phyloP scores from a whole-genome alignment of 2,329 filamentous ascomycete genomes.

The Alternaria sp. region DNA sequence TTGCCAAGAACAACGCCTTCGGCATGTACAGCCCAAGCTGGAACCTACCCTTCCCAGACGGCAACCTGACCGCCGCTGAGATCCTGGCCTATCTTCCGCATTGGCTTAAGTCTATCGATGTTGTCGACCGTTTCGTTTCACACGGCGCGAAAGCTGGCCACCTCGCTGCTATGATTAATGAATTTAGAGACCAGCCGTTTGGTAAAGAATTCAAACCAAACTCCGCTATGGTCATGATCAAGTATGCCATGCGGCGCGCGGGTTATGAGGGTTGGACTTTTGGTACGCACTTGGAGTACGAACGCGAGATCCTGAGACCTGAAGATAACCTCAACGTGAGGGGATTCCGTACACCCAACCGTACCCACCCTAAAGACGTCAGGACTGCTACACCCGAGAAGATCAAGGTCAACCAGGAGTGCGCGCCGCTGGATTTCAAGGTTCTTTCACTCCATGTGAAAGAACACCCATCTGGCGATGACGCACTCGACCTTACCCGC shows the following conservation, averaged over 20 bases:
- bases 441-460: slow-evolving; percentile 35
- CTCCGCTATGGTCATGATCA: slow-evolving; percentile 33
- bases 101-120: slow-evolving; percentile 37
- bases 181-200: slow-evolving; percentile 19
- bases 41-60: slow-evolving; percentile 35
- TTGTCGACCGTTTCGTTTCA: slow-evolving; percentile 34
- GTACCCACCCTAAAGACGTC: slow-evolving; percentile 24
- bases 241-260: slow-evolving; percentile 32
- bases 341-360: slow-evolving; percentile 31
- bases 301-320: slow-evolving; percentile 10
- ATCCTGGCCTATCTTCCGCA: slow-evolving; percentile 38
- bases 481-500: slow-evolving; percentile 43
- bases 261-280: slow-evolving; percentile 27
- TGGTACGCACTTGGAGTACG: slow-evolving; percentile 16
- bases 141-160: slow-evolving; percentile 28
- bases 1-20: slow-evolving; percentile 35
- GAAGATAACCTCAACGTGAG: slow-evolving; percentile 28
- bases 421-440: slow-evolving; percentile 31
- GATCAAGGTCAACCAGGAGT: slow-evolving; percentile 17
- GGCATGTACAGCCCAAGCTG: slow-evolving; percentile 30
- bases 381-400: slow-evolving; percentile 7
- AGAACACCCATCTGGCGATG: slow-evolving; percentile 31
- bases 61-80: slow-evolving; percentile 40
- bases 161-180: slow-evolving; percentile 29
- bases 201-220: slow-evolving; percentile 16